Base-by-base conservation (phyloP, 1,284 basidiomycete genomes). In the Boletellus deceptivus region DNA sequence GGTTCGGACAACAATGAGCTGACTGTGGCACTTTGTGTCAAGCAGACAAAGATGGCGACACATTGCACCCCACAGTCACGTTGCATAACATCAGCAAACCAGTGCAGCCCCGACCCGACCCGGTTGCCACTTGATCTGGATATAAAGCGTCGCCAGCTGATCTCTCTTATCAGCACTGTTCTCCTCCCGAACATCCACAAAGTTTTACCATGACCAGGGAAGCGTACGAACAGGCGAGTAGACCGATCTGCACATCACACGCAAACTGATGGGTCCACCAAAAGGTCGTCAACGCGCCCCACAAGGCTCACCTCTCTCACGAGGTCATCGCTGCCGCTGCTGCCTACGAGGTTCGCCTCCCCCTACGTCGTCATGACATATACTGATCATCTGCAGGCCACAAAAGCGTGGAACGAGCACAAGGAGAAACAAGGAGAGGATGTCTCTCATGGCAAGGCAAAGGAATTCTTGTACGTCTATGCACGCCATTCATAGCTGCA, bases 261-360 rank as follows among this genome's bases (percentile, higher is more conserved):
- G 14, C 4, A 8, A 34, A 18, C 41, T 56, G 25, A 59, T 35
- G 10, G n/a, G 24, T 50, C 18, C 2, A 22, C 3, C 34, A 42
- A 22, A 56, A 75, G 69, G 72, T 72, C 40, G 22, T 35, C 25
- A 72, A 72, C 44, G 17, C 9, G 24, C 72, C 70, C 33, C 64
- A 67, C 56, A 22, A 68, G 55, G 63, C 65, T 8, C 48, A 56
- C 27, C 65, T 67, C 49, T 55, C 65, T 1, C 68, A 67, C 44
- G 56, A 67, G 17, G 1, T 69, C 13, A 54, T 67, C 14, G 65
- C 68, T 6, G 65, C 53, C 3, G 68, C 65, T 2, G 65, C 68
- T 2, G 33, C 65, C 34, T 67, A 51, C 34, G 61, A 54, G 56
- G 65, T 68, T 3, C 18, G 46, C 8, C 20, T 11, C 2, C 20